phyloP scores from a whole-genome alignment of 345 rosid genomes.

The Euclidium syriacum region DNA sequence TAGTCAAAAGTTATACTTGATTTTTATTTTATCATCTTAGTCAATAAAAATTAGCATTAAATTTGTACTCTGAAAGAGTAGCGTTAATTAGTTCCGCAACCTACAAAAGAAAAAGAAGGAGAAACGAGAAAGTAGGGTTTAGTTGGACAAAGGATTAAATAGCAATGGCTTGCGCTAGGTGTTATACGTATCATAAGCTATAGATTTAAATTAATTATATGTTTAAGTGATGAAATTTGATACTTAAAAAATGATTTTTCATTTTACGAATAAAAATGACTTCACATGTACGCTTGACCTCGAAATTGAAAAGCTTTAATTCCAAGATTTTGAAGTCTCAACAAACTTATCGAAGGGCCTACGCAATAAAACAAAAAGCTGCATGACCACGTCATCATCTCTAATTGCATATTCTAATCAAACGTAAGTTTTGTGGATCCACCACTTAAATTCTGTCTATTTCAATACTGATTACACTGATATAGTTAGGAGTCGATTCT shows the following conservation, averaged over 20 bases:
- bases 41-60: background rate
- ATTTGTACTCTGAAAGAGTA: background rate
- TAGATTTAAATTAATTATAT: background rate
- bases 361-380: conserved; percentile 13
- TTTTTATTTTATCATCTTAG: background rate
- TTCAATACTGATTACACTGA: conserved; percentile 7
- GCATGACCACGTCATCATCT: conserved; percentile 18
- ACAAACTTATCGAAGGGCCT: conserved; percentile 20
- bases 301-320: conserved; percentile 24
- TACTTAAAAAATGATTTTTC: background rate
- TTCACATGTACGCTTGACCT: conserved; percentile 23
- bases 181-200: background rate
- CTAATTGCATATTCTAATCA: background rate
- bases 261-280: conserved; percentile 14
- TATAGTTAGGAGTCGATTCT: background rate
- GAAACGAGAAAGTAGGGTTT: too few relatives aligned
- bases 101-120: too few relatives aligned
- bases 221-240: background rate
- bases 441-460: conserved; percentile 2
- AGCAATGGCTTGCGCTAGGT: too few relatives aligned
- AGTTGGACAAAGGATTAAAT: background rate
- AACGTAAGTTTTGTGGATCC: background rate
- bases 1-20: background rate
- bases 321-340: conserved; percentile 15
- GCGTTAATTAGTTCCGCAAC: too few relatives aligned